These are phyloP conservation scores for Neonectria magnoliae DNA, from an alignment of 2,329 filamentous ascomycete genomes.

Conservation along the genomic window DNA sequence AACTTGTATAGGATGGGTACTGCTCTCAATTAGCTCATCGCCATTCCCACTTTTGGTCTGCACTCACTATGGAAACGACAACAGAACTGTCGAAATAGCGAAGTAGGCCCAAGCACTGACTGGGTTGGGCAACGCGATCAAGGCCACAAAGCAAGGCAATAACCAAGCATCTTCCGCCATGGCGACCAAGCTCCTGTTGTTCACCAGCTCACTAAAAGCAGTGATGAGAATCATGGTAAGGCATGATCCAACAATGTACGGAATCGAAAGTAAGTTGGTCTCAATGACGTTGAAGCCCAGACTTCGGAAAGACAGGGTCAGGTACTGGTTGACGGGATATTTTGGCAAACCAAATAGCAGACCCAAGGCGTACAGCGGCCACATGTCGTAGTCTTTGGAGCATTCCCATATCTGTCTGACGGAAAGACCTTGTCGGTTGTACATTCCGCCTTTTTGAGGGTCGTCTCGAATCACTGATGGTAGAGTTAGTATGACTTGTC, in stretches of 20 bases:
- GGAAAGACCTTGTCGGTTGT: conserved; percentile 67
- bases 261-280: conserved; percentile 72
- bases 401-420: conserved; percentile 60
- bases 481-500: background rate
- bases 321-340: conserved; percentile 59
- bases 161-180: conserved; percentile 63
- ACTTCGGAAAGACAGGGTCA: conserved; percentile 66
- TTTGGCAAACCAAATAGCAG: conserved; percentile 58
- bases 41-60: background rate
- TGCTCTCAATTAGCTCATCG: conserved; percentile 19
- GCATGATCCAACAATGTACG: conserved; percentile 57
- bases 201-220: conserved; percentile 60
- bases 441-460: conserved; percentile 68
- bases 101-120: conserved; percentile 59
- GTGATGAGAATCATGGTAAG: conserved; percentile 45
- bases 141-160: conserved; percentile 62
- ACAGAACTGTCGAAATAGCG: conserved; percentile 57
- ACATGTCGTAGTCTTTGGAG: conserved; percentile 60
- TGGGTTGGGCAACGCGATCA: conserved; percentile 53
- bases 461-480: conserved; percentile 63
- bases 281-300: conserved; percentile 70
- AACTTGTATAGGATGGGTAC: conserved; percentile 65
- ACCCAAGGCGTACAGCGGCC: conserved; percentile 60
- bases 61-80: conserved; percentile 64
- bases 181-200: conserved; percentile 59